Percentiles rank a stretch among this genome's conserved stretches.
Conservation (phyloP, 441 rosid genomes). For the Populus hybrid region DNA sequence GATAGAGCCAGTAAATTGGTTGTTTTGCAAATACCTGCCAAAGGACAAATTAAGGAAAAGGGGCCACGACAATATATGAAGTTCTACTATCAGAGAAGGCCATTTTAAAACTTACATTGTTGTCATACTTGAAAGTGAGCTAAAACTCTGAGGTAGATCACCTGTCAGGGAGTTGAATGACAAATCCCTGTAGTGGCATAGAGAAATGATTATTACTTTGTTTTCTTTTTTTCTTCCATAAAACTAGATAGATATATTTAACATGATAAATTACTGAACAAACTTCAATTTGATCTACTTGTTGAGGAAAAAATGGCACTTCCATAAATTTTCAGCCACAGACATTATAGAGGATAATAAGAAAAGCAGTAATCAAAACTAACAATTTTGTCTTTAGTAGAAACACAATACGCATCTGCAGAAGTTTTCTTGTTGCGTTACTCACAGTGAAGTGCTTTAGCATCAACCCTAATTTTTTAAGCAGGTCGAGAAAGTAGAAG, state of each 20-base stretch:
- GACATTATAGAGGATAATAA: neutral
- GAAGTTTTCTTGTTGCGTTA: neutral
- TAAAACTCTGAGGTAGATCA: slow-evolving; percentile 59
- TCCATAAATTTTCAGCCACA: neutral
- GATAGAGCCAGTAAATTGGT: slow-evolving; percentile 84
- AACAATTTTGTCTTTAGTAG: neutral
- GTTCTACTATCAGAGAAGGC: slow-evolving; percentile 3
- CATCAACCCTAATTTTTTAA: neutral
- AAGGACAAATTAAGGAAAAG: slow-evolving; percentile 17
- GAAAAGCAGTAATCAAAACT: neutral
- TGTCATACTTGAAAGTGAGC: slow-evolving; percentile 60
- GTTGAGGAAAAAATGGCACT: neutral
- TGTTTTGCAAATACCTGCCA: slow-evolving; percentile 82
- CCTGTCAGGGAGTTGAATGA: slow-evolving; percentile 73
- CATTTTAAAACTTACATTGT: slow-evolving; percentile 52
- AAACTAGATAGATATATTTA: slow-evolving; percentile 12
- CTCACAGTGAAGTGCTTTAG: neutral
- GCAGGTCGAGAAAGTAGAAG: neutral
- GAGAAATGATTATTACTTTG: slow-evolving; percentile 13
- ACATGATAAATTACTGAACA: neutral
- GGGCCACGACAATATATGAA: neutral
- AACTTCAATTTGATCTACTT: neutral
- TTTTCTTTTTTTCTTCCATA: slow-evolving; percentile 10
- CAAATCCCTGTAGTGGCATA: slow-evolving; percentile 65
- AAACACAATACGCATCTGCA: neutral